Conservation (phyloP, 306 rosid species). For the Medicago lupulina region DNA sequence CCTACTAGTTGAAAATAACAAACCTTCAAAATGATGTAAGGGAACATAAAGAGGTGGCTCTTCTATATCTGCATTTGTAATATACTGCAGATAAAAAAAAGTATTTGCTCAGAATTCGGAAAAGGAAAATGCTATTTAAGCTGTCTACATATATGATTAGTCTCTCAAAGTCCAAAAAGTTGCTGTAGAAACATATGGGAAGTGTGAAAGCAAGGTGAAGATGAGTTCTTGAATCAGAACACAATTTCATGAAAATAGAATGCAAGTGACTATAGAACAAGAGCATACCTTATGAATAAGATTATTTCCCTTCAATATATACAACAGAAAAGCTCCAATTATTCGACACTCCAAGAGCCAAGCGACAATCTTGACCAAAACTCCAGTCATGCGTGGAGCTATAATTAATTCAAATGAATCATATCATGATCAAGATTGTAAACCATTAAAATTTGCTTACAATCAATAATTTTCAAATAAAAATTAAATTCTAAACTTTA, state of each 20-base stretch:
- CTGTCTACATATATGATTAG: too few species aligned
- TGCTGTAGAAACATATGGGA: background rate
- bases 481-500: too few species aligned
- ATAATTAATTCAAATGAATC: constrained; percentile 31
- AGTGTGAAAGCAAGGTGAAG: background rate
- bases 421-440: background rate
- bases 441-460: background rate
- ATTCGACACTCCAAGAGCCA: constrained; percentile 71
- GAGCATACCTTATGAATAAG: constrained; percentile 69
- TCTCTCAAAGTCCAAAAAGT: too few species aligned
- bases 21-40: constrained; percentile 73
- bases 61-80: constrained; percentile 77
- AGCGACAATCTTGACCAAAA: constrained; percentile 70
- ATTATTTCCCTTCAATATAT: constrained; percentile 70
- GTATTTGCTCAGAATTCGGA: background rate
- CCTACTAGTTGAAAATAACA: constrained; percentile 30
- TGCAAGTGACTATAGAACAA: constrained; percentile 4
- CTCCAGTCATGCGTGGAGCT: constrained; percentile 95
- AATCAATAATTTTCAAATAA: background rate
- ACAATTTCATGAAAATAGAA: constrained; percentile 1
- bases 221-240: background rate
- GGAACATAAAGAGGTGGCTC: constrained; percentile 77
- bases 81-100: constrained; percentile 60
- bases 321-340: constrained; percentile 59
- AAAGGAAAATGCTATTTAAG: background rate